These are phyloP conservation scores for Scheffersomyces stambukii DNA, from an alignment of 1,139 yeast genomes.

Conservation along the genomic window DNA sequence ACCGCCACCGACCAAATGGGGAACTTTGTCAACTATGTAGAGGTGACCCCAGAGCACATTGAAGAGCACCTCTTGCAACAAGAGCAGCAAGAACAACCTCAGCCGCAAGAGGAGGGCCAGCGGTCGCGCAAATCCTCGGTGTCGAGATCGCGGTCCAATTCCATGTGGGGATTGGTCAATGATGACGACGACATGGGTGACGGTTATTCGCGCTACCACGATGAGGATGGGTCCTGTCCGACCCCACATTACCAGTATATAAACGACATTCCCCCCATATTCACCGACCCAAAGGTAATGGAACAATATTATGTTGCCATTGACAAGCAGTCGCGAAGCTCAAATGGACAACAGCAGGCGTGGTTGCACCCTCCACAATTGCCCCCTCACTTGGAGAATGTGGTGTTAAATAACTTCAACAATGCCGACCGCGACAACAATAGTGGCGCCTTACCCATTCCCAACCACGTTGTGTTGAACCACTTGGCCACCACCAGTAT, in stretches of 20 bases:
- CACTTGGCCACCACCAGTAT: conserved; percentile 49
- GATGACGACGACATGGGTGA: conserved; percentile 79
- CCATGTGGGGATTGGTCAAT: conserved; percentile 53
- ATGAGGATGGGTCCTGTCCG: conserved; percentile 15
- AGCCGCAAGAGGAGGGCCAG: conserved; percentile 4
- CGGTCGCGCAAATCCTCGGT: conserved; percentile 22
- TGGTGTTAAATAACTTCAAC: conserved; percentile 43
- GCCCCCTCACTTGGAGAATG: conserved; percentile 48
- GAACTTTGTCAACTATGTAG: conserved; percentile 46
- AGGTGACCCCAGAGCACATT: conserved; percentile 42
- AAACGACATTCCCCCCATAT: conserved; percentile 81
- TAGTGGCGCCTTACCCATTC: conserved; percentile 48
- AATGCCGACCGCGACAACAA: conserved; percentile 47
- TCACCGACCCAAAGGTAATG: conserved; percentile 67
- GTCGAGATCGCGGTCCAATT: conserved; percentile 36
- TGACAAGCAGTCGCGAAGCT: conserved; percentile 63
- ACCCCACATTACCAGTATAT: conserved; percentile 41
- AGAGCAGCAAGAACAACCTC: conserved; percentile 6
- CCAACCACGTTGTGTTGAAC: conserved; percentile 42
- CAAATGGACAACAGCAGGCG: conserved; percentile 60
- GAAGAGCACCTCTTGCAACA: conserved; percentile 23
- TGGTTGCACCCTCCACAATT: conserved; percentile 61
- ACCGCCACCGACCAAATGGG: conserved; percentile 53
- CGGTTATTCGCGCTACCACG: conserved; percentile 75
- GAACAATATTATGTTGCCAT: conserved; percentile 65